Percentiles rank a stretch among this genome's conserved stretches.
phyloP scores from a whole-genome alignment of 2,329 filamentous ascomycete species.

The Thermomyces lanuginosus region DNA sequence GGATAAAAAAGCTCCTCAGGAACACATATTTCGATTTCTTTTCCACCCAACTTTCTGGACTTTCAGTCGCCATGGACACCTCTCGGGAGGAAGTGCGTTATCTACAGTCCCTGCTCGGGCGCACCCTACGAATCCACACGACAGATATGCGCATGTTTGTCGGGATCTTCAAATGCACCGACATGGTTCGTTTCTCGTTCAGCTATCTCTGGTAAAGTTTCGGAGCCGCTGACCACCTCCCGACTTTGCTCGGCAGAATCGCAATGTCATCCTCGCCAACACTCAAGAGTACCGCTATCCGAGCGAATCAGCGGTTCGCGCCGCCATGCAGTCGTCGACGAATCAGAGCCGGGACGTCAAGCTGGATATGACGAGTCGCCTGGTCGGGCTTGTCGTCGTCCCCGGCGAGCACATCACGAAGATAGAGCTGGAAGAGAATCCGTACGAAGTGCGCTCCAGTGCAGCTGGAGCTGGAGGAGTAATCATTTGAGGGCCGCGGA shows the following conservation, averaged over 20 bases:
- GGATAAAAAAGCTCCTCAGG: neutral
- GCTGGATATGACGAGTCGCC: constrained; percentile 65
- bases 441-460: constrained; percentile 4
- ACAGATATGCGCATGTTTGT: constrained; percentile 78
- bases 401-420: constrained; percentile 72
- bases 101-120: constrained; percentile 50
- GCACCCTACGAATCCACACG: constrained; percentile 61
- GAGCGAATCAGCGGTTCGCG: constrained; percentile 32
- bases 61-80: constrained; percentile 22
- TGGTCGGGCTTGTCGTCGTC: constrained; percentile 76
- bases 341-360: constrained; percentile 28
- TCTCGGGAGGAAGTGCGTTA: constrained; percentile 22
- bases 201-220: no score
- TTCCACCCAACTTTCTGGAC: neutral
- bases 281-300: constrained; percentile 83
- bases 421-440: constrained; percentile 65
- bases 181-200: constrained; percentile 46
- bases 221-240: neutral
- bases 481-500: no score
- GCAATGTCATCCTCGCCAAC: constrained; percentile 70
- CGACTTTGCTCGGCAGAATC: constrained; percentile 41
- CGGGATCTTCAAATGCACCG: constrained; percentile 85
- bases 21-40: neutral
- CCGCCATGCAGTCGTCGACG: constrained; percentile 25
- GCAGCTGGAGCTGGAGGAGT: no score